Evolutionary conservation across 306 rosid genomes (phyloP).

Genomic region (Vicia villosa): DNA sequence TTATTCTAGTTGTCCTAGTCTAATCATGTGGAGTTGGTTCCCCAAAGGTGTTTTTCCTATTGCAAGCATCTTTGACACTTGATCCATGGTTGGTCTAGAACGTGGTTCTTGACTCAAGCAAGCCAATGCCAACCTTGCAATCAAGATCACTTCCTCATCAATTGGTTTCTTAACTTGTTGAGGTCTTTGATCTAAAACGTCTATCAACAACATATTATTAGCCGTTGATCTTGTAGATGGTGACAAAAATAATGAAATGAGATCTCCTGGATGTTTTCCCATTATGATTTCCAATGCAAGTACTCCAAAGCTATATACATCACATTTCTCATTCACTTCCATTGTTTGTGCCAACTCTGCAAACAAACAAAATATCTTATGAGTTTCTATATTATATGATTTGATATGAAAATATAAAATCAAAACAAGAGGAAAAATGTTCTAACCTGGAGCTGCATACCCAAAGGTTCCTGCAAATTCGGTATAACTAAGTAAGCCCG

Average conservation of each 20-base stretch:
- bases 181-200: slow-evolving; percentile 28
- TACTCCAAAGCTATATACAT: slow-evolving; percentile 38
- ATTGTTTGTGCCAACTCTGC: slow-evolving; percentile 29
- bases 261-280: slow-evolving; percentile 39
- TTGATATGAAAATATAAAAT: background rate
- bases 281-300: slow-evolving; percentile 32
- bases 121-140: slow-evolving; percentile 32
- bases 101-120: slow-evolving; percentile 26
- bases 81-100: slow-evolving; percentile 38
- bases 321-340: slow-evolving; percentile 34
- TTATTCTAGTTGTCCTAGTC: slow-evolving; percentile 34
- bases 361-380: slow-evolving; percentile 6
- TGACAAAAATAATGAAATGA: slow-evolving; percentile 26
- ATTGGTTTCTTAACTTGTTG: background rate
- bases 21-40: background rate
- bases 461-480: slow-evolving; percentile 43
- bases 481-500: slow-evolving; percentile 28
- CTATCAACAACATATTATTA: slow-evolving; percentile 5
- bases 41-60: slow-evolving; percentile 5
- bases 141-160: slow-evolving; percentile 15
- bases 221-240: slow-evolving; percentile 21
- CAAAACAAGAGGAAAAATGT: slow-evolving; percentile 10
- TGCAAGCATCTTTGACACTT: slow-evolving; percentile 25
- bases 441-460: slow-evolving; percentile 46
- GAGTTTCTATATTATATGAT: background rate